Percentiles rank a stretch among this genome's conserved stretches.
These are phyloP conservation scores for Globisporangium okanoganense DNA, from an alignment of 352 stramenopile genomes.

Conservation along the genomic window DNA sequence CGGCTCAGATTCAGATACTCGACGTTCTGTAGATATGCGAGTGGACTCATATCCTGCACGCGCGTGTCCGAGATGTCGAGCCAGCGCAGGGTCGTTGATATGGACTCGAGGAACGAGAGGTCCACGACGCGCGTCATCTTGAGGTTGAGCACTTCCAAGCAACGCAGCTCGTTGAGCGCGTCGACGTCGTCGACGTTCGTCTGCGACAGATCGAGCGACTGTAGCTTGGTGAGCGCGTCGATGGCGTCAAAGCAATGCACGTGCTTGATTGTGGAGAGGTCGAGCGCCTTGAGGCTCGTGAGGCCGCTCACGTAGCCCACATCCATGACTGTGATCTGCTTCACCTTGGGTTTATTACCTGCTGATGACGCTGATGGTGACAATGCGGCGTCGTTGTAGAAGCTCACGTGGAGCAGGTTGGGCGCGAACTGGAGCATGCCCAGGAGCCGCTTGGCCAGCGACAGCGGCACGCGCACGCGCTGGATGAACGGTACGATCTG, in stretches of 20 bases:
- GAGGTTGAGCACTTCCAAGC: constrained; percentile 18
- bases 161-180: constrained; percentile 15
- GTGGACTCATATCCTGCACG: constrained; percentile 31
- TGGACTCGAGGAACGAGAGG: constrained; percentile 23
- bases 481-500: constrained; percentile 30
- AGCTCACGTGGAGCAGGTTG: constrained; percentile 26
- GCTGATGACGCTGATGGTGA: not conserved
- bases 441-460: constrained; percentile 33
- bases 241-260: constrained; percentile 14
- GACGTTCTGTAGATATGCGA: constrained; percentile 19
- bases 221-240: constrained; percentile 13
- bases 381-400: constrained; percentile 22
- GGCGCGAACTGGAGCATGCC: constrained; percentile 32
- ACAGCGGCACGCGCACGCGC: constrained; percentile 27
- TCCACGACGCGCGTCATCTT: constrained; percentile 27
- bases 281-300: constrained; percentile 22
- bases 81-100: constrained; percentile 20
- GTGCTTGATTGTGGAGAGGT: constrained; percentile 13
- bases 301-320: constrained; percentile 30
- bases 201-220: constrained; percentile 27
- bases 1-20: constrained; percentile 42
- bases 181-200: constrained; percentile 22
- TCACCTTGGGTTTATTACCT: not conserved
- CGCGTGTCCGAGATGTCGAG: constrained; percentile 43
- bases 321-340: constrained; percentile 33